A percentile compares a stretch with the other conserved stretches of the same genome.
These are phyloP conservation scores for Fusarium sp. DNA, from an alignment of 2,329 filamentous ascomycete species.

Conservation along the genomic window DNA sequence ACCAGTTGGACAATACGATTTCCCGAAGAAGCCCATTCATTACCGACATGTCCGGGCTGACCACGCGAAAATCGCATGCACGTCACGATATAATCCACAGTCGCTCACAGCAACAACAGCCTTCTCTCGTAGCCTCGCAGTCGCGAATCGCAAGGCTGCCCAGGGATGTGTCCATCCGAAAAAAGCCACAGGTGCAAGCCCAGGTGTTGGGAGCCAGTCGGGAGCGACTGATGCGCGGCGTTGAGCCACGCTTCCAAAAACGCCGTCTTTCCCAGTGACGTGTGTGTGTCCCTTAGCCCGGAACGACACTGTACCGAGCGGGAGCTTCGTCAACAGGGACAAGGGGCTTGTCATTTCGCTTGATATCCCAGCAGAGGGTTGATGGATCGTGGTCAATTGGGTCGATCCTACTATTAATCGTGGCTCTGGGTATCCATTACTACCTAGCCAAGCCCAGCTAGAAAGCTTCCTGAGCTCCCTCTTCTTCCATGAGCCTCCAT, in stretches of 20 bases:
- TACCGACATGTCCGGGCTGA: neutral
- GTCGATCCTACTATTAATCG: neutral
- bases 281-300: constrained; percentile 20
- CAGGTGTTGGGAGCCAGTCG: constrained; percentile 42
- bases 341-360: neutral
- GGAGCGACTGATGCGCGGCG: constrained; percentile 22
- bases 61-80: neutral
- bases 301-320: constrained; percentile 25
- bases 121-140: constrained; percentile 2
- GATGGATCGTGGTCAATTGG: neutral
- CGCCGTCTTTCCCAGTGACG: constrained; percentile 14
- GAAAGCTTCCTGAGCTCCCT: neutral
- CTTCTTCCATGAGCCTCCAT: constrained; percentile 1
- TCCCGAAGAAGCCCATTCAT: neutral
- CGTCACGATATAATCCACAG: neutral
- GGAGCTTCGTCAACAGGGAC: constrained; percentile 3
- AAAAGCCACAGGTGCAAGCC: constrained; percentile 37
- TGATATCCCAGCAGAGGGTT: neutral
- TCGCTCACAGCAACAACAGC: neutral
- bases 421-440: neutral
- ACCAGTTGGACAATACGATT: neutral
- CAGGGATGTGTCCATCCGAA: neutral
- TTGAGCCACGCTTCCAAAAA: constrained; percentile 30
- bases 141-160: neutral
- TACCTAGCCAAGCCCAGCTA: neutral